Evolutionary conservation across 1,284 basidiomycete genomes (phyloP), one percentile per base, ranked within the genome.

Genomic region (Ustilago loliicola): DNA sequence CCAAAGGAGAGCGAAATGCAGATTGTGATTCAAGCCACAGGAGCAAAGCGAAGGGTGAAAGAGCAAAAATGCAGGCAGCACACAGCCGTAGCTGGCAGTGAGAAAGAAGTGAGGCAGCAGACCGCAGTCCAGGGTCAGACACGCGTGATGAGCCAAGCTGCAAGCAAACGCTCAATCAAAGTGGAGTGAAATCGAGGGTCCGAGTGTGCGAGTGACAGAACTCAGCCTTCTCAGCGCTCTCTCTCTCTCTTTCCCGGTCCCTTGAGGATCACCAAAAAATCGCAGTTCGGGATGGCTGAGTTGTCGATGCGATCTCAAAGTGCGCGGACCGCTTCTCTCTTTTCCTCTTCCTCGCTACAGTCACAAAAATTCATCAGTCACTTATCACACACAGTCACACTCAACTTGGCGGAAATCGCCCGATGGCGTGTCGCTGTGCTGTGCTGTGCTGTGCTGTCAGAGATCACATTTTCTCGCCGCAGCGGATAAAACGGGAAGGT

Each of bases 81-180:
- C 21, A n/a, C 54, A 30, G 25, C 19, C 2, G 7, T 3, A 27
- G 30, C 40, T 2, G 13, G 23, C 40, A 42, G n/a, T 29, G 30
- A 32, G 34, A 53, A 32, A 53, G 19, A 52, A n/a, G 13, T 10
- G 19, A 30, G 51, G 51, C 51, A 34, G 32, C 53, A 50, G 48
- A 50, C 9, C 25, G 48, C 48, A 50, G 48, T 23, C 17, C 21
- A 9, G 34, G 51, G 8, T n/a, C 27, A 34, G 13, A 29, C 27
- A 61, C 48, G 59, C 59, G 59, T 61, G 59, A 61, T 53, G 50
- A 53, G 59, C 50, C 36, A 42, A 61, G 59, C 59, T 52, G 38
- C 50, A 42, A 29, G 32, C 17, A 21, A 23, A 27, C 23, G 6
- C 56, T 23, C 9, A n/a, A n/a, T 40, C 40, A 21, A 60, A 60